Evolutionary conservation across 345 rosid species (phyloP).

Genomic region (Populus nigra): DNA sequence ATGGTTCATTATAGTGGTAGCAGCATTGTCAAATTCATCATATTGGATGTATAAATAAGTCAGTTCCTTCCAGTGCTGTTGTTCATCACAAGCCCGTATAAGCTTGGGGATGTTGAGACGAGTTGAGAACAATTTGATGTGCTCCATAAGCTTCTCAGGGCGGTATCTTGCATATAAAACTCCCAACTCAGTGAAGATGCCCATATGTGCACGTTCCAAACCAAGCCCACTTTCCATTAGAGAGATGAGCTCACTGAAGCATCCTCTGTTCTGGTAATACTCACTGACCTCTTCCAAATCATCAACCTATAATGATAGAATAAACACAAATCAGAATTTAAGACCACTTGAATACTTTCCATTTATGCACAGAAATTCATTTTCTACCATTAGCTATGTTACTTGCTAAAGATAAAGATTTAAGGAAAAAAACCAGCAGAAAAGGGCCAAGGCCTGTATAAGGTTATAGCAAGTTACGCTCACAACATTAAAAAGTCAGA

Average conservation of each 20-base stretch:
- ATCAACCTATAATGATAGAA: slow-evolving; percentile 57
- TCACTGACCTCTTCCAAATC: slow-evolving; percentile 95
- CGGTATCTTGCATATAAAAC: slow-evolving; percentile 96
- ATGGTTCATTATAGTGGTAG: slow-evolving; percentile 94
- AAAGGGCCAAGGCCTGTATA: not conserved
- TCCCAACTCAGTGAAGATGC: slow-evolving; percentile 93
- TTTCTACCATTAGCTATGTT: not conserved
- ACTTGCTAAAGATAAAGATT: not conserved
- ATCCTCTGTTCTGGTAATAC: slow-evolving; percentile 90
- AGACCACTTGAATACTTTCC: not conserved
- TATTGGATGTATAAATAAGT: slow-evolving; percentile 82
- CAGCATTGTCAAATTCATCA: slow-evolving; percentile 95
- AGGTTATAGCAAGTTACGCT: not conserved
- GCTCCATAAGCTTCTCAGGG: slow-evolving; percentile 92
- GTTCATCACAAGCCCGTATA: slow-evolving; percentile 94
- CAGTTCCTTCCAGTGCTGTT: slow-evolving; percentile 94
- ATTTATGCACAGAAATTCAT: not conserved
- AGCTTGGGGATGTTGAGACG: slow-evolving; percentile 98
- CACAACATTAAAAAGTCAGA: not conserved
- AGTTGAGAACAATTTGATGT: slow-evolving; percentile 87
- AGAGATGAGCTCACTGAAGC: slow-evolving; percentile 88
- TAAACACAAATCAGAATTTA: not conserved
- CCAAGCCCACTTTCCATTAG: slow-evolving; percentile 98
- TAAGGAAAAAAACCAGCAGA: not conserved
- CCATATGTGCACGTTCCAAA: slow-evolving; percentile 97